These are phyloP conservation scores for Dicorynia guianensis DNA, from an alignment of 306 rosid genomes.

Conservation along the genomic window DNA sequence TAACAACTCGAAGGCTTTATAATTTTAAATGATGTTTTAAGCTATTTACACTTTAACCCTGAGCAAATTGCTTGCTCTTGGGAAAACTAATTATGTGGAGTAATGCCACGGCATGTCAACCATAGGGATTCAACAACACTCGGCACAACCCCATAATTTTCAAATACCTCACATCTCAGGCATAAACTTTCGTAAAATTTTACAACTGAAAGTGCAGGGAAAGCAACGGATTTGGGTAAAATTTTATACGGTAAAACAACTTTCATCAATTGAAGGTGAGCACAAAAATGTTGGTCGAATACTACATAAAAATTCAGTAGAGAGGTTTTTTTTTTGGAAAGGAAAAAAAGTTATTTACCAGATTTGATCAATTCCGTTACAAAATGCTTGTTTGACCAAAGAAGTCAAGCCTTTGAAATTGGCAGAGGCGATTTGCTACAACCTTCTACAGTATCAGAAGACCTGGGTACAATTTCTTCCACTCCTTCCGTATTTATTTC, in stretches of 20 bases:
- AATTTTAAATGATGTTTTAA: not conserved
- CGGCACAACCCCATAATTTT: slow-evolving; percentile 13
- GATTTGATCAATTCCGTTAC: slow-evolving; percentile 40
- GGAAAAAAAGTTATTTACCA: too few relatives aligned
- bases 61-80: slow-evolving; percentile 6
- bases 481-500: slow-evolving; percentile 61
- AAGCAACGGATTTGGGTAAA: slow-evolving; percentile 11
- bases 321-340: slow-evolving; percentile 36
- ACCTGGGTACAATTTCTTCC: slow-evolving; percentile 48
- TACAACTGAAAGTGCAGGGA: slow-evolving; percentile 10
- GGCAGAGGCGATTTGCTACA: slow-evolving; percentile 56
- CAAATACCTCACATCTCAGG: slow-evolving; percentile 16
- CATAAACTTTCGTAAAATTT: slow-evolving; percentile 23
- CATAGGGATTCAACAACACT: not conserved
- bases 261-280: slow-evolving; percentile 19
- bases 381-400: slow-evolving; percentile 14
- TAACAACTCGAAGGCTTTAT: not conserved
- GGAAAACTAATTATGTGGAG: not conserved
- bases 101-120: not conserved
- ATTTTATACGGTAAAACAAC: slow-evolving; percentile 13
- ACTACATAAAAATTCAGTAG: slow-evolving; percentile 19
- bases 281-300: slow-evolving; percentile 31
- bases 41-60: not conserved
- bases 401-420: slow-evolving; percentile 46
- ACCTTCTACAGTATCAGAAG: slow-evolving; percentile 53